Evolutionary conservation across 495 filamentous ascomycete genomes (phyloP).

Genomic region (Podospora australis): DNA sequence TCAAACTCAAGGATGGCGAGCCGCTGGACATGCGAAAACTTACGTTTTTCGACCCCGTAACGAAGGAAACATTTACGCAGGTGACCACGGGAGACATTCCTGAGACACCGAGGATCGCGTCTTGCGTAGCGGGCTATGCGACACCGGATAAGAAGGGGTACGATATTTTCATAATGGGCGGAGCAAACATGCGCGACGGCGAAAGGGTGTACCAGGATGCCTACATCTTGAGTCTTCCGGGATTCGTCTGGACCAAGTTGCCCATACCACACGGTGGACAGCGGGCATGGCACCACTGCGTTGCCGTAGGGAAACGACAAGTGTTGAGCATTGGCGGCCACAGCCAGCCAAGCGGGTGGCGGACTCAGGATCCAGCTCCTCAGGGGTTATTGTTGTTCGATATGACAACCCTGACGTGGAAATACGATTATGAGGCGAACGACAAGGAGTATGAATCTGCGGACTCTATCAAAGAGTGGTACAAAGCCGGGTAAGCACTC

Average conservation of each 20-base stretch:
- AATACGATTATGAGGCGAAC: neutral
- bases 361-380: neutral
- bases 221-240: slow-evolving; percentile 1
- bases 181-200: neutral
- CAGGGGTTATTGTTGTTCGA: neutral
- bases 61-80: neutral
- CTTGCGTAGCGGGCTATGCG: neutral
- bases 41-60: neutral
- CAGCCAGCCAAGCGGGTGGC: neutral
- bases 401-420: neutral
- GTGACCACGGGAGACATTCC: neutral
- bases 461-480: neutral
- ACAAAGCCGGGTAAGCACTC: neutral
- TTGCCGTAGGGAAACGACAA: neutral
- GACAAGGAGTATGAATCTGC: neutral
- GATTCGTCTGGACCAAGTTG: neutral
- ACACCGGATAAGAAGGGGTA: too few species aligned
- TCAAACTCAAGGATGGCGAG: neutral
- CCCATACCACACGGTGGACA: neutral
- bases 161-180: neutral
- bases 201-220: neutral
- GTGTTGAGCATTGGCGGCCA: neutral
- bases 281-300: neutral
- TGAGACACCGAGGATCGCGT: neutral
- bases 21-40: neutral